Conservation (phyloP, 1,139 yeast species). For the Suhomyces anneliseae region DNA sequence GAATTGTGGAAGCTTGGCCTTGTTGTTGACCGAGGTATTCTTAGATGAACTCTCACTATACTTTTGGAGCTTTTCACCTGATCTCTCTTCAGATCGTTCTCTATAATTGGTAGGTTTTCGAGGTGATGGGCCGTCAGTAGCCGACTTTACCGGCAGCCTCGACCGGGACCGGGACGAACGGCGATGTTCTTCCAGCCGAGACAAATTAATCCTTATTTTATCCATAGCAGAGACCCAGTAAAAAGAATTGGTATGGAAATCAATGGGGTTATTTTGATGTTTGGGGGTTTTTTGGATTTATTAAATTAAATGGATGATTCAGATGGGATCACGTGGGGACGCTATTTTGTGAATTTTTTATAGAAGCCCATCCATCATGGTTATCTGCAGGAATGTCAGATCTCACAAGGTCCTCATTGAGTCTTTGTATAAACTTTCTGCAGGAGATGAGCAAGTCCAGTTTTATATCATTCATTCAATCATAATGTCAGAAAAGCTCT, state of each 20-base stretch:
- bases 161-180: slow-evolving; percentile 16
- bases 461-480: too few species aligned
- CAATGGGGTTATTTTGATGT: too few species aligned
- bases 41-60: slow-evolving; percentile 17
- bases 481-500: slow-evolving; percentile 41
- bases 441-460: too few species aligned
- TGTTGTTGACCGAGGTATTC: slow-evolving; percentile 18
- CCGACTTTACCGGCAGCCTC: slow-evolving; percentile 20
- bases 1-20: slow-evolving; percentile 14
- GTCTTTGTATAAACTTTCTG: too few species aligned
- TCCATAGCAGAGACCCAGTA: slow-evolving; percentile 1
- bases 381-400: too few species aligned
- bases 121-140: slow-evolving; percentile 3
- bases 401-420: too few species aligned
- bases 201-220: slow-evolving; percentile 5
- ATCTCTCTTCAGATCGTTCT: slow-evolving; percentile 18
- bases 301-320: too few species aligned
- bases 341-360: too few species aligned
- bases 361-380: too few species aligned
- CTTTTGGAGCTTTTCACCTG: slow-evolving; percentile 18
- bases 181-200: not conserved
- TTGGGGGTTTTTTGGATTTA: too few species aligned
- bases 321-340: too few species aligned
- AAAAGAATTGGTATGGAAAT: too few species aligned
- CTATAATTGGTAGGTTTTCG: slow-evolving; percentile 7